Conservation (phyloP, 108 stramenopile species). For the Nitzschia inconspicua region DNA sequence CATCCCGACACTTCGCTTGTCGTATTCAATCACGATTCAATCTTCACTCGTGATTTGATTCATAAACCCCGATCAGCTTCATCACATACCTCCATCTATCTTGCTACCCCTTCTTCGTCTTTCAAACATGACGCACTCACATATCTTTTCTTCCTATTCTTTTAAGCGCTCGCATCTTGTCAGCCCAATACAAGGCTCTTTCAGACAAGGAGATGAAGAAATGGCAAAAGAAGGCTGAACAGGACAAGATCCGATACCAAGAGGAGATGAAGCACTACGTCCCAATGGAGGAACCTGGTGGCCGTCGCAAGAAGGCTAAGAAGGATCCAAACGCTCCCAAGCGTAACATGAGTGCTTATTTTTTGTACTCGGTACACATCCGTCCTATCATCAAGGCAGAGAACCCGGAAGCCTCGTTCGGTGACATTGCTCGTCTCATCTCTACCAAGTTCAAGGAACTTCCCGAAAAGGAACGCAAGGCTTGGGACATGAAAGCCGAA, state of each 20-base stretch:
- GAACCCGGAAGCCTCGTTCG: slow-evolving; percentile 71
- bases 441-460: slow-evolving; percentile 72
- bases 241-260: slow-evolving; percentile 82
- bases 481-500: slow-evolving; percentile 68
- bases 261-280: slow-evolving; percentile 82
- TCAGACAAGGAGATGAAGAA: slow-evolving; percentile 64
- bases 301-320: slow-evolving; percentile 43
- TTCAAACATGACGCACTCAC: background rate
- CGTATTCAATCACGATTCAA: background rate
- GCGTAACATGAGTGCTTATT: slow-evolving; percentile 75
- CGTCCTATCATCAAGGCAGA: slow-evolving; percentile 66
- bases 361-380: slow-evolving; percentile 66
- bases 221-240: slow-evolving; percentile 77
- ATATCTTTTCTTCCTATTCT: background rate
- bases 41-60: too few relatives aligned
- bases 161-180: slow-evolving; percentile 57
- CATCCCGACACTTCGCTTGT: too few relatives aligned
- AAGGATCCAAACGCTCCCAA: slow-evolving; percentile 81
- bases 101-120: background rate
- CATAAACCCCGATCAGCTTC: too few relatives aligned
- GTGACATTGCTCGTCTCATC: slow-evolving; percentile 70
- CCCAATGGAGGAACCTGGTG: slow-evolving; percentile 60
- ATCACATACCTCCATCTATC: background rate
- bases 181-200: slow-evolving; percentile 65
- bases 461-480: slow-evolving; percentile 46